Conservation (phyloP, 2,329 filamentous ascomycete genomes). For the Diaporthe sp. region DNA sequence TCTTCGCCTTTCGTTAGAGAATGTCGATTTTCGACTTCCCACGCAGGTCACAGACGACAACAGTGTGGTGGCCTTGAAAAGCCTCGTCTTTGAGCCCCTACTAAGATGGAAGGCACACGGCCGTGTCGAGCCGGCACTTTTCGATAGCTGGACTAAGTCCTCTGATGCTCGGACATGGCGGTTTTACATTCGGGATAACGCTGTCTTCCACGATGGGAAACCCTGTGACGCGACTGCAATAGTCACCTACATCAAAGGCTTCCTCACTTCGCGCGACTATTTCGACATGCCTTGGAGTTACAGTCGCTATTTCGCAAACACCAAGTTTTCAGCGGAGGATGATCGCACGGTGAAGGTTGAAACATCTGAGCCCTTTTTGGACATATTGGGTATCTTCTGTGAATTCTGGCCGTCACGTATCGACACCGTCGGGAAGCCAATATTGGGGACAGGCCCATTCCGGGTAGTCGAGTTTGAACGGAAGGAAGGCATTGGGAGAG, state of each 20-base stretch:
- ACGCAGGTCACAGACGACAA: neutral
- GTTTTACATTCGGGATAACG: neutral
- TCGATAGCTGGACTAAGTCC: neutral
- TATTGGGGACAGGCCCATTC: neutral
- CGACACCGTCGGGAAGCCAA: neutral
- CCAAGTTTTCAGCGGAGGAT: neutral
- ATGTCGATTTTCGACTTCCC: neutral
- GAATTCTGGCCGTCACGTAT: neutral
- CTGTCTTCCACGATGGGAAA: neutral
- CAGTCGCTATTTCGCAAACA: neutral
- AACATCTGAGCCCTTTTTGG: neutral
- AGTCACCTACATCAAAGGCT: neutral
- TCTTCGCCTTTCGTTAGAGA: neutral
- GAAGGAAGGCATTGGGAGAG: neutral
- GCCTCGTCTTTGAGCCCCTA: neutral
- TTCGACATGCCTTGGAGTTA: constrained; percentile 1
- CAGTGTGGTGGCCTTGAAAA: neutral
- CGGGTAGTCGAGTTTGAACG: neutral
- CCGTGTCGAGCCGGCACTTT: neutral
- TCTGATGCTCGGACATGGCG: neutral
- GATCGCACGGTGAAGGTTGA: neutral
- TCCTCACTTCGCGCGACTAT: neutral
- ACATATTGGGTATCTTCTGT: neutral
- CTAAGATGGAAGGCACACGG: neutral
- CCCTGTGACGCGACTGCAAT: neutral